Evolutionary conservation across 2,329 filamentous ascomycete species (phyloP).

Genomic region (Ophioceras dolichostomum): DNA sequence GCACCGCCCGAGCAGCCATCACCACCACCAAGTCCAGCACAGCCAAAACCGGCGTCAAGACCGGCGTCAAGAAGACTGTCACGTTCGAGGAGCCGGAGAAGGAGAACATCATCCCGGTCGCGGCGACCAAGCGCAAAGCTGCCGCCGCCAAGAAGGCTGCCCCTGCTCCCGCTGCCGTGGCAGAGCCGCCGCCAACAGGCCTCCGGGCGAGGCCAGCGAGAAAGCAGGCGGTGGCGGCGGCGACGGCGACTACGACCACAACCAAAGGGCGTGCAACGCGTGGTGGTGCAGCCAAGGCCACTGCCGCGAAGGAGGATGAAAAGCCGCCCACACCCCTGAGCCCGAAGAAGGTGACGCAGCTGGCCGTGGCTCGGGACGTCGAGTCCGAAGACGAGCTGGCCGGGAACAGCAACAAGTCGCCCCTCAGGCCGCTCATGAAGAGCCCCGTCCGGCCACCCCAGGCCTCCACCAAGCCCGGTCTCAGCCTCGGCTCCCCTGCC

Average conservation of each 20-base stretch:
- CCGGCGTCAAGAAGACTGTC: constrained; percentile 45
- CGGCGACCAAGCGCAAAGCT: constrained; percentile 19
- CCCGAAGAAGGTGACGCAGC: constrained; percentile 52
- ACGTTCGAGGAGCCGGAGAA: constrained; percentile 54
- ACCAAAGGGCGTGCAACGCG: constrained; percentile 1
- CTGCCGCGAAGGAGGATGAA: constrained; percentile 16
- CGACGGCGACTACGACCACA: neutral
- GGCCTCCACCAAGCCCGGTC: too few species aligned
- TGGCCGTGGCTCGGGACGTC: constrained; percentile 28
- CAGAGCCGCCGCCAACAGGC: constrained; percentile 13
- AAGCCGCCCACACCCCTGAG: constrained; percentile 36
- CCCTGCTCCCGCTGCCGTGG: constrained; percentile 1
- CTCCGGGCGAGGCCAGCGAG: constrained; percentile 18
- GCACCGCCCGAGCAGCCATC: constrained; percentile 22
- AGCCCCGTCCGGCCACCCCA: constrained; percentile 42
- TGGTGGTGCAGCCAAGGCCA: constrained; percentile 10
- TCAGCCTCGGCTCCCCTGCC: too few species aligned
- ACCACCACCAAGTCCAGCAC: too few species aligned
- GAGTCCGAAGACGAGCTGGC: constrained; percentile 50
- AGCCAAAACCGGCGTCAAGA: constrained; percentile 24
- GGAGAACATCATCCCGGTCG: constrained; percentile 41
- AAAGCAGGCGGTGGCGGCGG: constrained; percentile 14
- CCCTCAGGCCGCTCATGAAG: constrained; percentile 39
- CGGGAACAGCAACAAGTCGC: constrained; percentile 30
- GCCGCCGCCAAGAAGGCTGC: constrained; percentile 10